Percentiles rank a stretch among this genome's conserved stretches.
phyloP scores from a whole-genome alignment of 495 filamentous ascomycete genomes.

The Hyaloscypha finlandica region DNA sequence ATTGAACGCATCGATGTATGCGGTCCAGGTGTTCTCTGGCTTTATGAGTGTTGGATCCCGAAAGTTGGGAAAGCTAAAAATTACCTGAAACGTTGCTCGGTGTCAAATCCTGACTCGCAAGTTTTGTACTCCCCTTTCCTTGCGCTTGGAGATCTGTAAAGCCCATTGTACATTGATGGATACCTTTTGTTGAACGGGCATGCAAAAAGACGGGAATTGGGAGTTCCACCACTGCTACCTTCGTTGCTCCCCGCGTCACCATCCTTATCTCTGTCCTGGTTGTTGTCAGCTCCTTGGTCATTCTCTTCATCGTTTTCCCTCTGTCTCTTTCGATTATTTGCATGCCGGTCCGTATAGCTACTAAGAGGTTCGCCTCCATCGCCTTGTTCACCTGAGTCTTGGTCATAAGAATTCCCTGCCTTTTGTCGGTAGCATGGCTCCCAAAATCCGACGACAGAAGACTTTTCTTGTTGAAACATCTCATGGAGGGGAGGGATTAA shows the following conservation, averaged over 20 bases:
- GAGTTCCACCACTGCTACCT: neutral
- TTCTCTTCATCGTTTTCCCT: neutral
- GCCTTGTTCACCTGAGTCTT: neutral
- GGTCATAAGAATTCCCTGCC: neutral
- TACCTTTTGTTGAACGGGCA: conserved; percentile 7
- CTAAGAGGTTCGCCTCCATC: neutral
- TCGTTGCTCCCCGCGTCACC: neutral
- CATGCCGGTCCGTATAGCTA: neutral
- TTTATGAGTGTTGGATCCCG: neutral
- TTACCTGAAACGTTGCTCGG: conserved; percentile 3
- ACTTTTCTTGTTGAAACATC: conserved; percentile 9
- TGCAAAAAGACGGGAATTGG: neutral
- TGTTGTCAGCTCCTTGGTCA: neutral
- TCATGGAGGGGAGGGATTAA: conserved; percentile 9
- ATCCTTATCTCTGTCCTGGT: neutral
- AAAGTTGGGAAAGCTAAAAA: neutral
- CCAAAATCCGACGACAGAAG: neutral
- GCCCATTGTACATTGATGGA: neutral
- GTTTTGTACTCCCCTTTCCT: neutral
- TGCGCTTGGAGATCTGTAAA: neutral
- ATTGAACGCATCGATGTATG: conserved; percentile 6
- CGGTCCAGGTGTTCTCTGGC: neutral
- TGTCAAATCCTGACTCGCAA: neutral
- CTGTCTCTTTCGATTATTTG: neutral
- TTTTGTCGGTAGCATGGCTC: neutral